Conservation (phyloP, 768 basidiomycete genomes). For the Pleurotus sapidus region DNA sequence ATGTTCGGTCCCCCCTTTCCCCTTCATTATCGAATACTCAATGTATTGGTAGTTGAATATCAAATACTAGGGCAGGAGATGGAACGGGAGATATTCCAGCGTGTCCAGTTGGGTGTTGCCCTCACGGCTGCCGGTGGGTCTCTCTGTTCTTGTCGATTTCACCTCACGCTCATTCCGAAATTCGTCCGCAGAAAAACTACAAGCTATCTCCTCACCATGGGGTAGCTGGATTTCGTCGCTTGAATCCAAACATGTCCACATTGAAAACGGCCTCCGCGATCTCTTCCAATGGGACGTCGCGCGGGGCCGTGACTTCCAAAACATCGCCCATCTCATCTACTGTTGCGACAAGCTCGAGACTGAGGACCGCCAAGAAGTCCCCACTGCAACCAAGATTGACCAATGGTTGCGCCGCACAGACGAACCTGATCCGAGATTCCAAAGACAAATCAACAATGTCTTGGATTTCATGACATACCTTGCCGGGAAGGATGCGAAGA, state of each 20-base stretch:
- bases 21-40: background rate
- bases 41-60: conserved; percentile 59
- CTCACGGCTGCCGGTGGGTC: conserved; percentile 67
- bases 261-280: conserved; percentile 54
- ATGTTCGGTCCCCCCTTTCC: conserved; percentile 17
- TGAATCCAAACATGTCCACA: conserved; percentile 52
- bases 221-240: conserved; percentile 63
- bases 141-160: background rate
- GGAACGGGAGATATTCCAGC: conserved; percentile 80
- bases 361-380: conserved; percentile 39
- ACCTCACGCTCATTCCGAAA: background rate
- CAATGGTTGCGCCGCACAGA: conserved; percentile 44
- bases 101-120: conserved; percentile 78
- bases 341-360: conserved; percentile 56
- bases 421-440: conserved; percentile 45
- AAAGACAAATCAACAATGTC: conserved; percentile 47
- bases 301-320: conserved; percentile 77
- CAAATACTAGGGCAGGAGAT: conserved; percentile 43
- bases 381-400: conserved; percentile 56
- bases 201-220: conserved; percentile 73
- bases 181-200: conserved; percentile 60
- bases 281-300: conserved; percentile 61
- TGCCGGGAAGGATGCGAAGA: conserved; percentile 29
- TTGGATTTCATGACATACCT: conserved; percentile 55
- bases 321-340: conserved; percentile 65